phyloP scores from a whole-genome alignment of 768 basidiomycete species.

The Pulveroboletus sp. region DNA sequence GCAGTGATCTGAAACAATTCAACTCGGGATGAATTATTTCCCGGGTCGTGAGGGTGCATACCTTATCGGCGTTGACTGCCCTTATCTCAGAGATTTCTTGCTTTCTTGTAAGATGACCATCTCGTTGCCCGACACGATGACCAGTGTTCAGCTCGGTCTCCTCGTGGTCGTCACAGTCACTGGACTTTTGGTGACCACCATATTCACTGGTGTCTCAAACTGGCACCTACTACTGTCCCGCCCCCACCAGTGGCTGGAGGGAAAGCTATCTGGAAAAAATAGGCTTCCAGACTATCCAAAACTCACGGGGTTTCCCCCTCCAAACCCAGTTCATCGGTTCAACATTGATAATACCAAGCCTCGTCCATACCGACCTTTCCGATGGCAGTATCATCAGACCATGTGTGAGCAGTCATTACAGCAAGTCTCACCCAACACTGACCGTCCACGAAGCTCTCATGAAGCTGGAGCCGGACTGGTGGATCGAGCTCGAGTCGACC shows the following conservation, averaged over 20 bases:
- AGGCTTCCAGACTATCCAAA: slow-evolving; percentile 38
- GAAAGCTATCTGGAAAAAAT: slow-evolving; percentile 5
- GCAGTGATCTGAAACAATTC: no score
- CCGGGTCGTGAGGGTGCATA: no score
- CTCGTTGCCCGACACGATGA: no score
- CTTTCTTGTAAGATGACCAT: no score
- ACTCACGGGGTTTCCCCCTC: slow-evolving; percentile 43
- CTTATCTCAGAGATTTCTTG: no score
- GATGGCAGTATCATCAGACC: slow-evolving; percentile 56
- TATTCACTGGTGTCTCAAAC: not conserved
- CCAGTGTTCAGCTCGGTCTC: not conserved
- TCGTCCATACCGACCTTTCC: slow-evolving; percentile 54
- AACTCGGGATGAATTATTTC: no score
- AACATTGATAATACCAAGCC: slow-evolving; percentile 42
- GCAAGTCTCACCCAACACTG: not conserved
- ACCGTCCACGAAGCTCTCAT: slow-evolving; percentile 35
- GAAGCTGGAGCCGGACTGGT: slow-evolving; percentile 51
- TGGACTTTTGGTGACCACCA: slow-evolving; percentile 1
- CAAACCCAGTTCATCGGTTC: slow-evolving; percentile 41
- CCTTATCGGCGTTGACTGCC: no score
- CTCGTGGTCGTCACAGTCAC: not conserved
- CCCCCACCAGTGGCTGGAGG: slow-evolving; percentile 6
- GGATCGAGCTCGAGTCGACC: slow-evolving; percentile 56
- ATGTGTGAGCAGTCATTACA: slow-evolving; percentile 40
- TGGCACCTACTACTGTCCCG: not conserved